Conservation (phyloP, 2,329 filamentous ascomycete genomes). For the Fusarium domesticum region DNA sequence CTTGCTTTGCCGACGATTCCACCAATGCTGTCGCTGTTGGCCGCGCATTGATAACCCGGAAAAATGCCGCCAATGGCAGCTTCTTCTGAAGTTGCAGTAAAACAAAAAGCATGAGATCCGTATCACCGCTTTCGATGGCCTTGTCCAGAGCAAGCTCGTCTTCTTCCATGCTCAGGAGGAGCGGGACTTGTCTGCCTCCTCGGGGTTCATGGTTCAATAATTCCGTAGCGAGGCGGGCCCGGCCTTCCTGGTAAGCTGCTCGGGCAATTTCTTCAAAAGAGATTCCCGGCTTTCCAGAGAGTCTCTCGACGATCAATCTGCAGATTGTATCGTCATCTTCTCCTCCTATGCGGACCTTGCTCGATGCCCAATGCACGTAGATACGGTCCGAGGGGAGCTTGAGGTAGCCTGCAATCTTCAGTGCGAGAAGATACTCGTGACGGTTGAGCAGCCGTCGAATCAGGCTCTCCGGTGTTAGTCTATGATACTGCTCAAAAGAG, state of each 20-base stretch:
- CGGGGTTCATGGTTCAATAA: conserved; percentile 91
- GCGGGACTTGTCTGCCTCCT: conserved; percentile 91
- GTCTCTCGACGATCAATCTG: conserved; percentile 77
- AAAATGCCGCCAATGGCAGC: conserved; percentile 85
- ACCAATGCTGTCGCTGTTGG: conserved; percentile 86
- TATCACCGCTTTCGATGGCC: conserved; percentile 91
- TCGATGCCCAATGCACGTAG: conserved; percentile 94
- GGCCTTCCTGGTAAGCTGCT: conserved; percentile 90
- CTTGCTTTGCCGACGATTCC: conserved; percentile 70
- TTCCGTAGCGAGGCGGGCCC: conserved; percentile 82
- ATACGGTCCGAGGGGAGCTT: conserved; percentile 83
- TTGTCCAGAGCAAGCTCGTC: conserved; percentile 94
- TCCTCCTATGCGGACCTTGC: conserved; percentile 82
- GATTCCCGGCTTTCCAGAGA: conserved; percentile 85
- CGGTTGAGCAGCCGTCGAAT: conserved; percentile 82
- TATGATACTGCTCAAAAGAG: conserved; percentile 90
- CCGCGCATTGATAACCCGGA: conserved; percentile 81
- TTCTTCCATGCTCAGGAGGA: conserved; percentile 92
- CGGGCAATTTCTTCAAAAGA: conserved; percentile 94
- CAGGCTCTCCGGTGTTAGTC: conserved; percentile 85
- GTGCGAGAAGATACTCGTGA: conserved; percentile 84
- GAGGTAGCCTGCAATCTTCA: conserved; percentile 84
- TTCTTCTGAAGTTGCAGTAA: conserved; percentile 86
- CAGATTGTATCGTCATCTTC: conserved; percentile 89
- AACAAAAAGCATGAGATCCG: conserved; percentile 87